These are phyloP conservation scores for Gillenia trifoliata DNA, from an alignment of 306 rosid species.

Conservation along the genomic window DNA sequence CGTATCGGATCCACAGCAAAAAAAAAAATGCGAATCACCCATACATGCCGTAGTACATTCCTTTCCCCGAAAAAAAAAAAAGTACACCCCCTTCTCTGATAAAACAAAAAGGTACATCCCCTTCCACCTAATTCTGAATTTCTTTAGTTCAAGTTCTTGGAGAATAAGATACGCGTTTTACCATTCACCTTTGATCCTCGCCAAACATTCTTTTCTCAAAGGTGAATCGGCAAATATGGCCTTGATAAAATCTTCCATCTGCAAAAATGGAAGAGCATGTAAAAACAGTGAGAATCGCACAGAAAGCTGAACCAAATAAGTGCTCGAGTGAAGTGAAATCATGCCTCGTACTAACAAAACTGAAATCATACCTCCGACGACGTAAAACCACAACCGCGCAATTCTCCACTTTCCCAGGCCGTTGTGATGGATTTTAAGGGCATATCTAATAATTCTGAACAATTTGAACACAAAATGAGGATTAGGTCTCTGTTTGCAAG, in stretches of 20 bases:
- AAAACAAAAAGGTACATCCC: background rate
- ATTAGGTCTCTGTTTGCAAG: conserved; percentile 13
- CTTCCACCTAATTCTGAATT: background rate
- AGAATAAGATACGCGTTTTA: conserved; percentile 19
- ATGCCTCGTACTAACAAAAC: conserved; percentile 44
- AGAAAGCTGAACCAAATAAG: background rate
- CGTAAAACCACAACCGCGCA: conserved; percentile 56
- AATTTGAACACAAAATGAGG: background rate
- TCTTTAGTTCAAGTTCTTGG: background rate
- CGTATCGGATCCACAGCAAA: background rate
- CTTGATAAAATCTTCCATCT: conserved; percentile 72
- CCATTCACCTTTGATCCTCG: conserved; percentile 50
- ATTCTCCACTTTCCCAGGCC: conserved; percentile 79
- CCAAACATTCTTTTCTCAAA: conserved; percentile 68
- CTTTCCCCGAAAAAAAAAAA: too few relatives aligned
- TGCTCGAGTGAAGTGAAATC: conserved; percentile 10
- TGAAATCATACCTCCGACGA: conserved; percentile 54
- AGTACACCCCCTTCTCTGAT: too few relatives aligned
- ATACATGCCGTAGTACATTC: background rate
- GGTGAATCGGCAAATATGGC: conserved; percentile 81
- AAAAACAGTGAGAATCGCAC: background rate
- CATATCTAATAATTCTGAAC: conserved; percentile 81
- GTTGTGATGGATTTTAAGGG: conserved; percentile 71
- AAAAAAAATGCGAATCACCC: background rate
- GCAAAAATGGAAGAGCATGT: conserved; percentile 13